A percentile compares a stretch with the other conserved stretches of the same genome.
phyloP scores from a whole-genome alignment of 352 stramenopile species.

The Phytophthora gonapodyides region DNA sequence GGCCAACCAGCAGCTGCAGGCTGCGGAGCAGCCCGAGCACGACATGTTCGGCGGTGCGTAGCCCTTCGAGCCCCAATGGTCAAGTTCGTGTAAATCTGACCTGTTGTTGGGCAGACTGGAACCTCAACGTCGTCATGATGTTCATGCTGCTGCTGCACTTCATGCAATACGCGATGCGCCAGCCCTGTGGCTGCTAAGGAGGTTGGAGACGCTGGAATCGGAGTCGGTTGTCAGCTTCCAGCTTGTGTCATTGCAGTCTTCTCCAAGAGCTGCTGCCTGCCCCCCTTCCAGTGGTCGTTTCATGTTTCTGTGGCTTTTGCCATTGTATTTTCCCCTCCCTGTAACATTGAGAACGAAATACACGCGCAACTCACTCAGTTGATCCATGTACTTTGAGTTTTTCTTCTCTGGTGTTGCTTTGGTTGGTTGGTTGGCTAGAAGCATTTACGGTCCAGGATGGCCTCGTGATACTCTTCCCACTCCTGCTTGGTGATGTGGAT shows the following conservation, averaged over 20 bases:
- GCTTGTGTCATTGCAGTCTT: not conserved
- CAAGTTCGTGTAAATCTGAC: slow-evolving; percentile 4
- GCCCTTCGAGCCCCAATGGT: not conserved
- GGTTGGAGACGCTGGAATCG: slow-evolving; percentile 5
- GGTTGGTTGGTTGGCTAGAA: slow-evolving; percentile 44
- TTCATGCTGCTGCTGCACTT: slow-evolving; percentile 88
- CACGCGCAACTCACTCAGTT: slow-evolving; percentile 11
- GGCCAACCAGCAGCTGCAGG: slow-evolving; percentile 16
- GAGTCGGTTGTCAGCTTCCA: slow-evolving; percentile 1
- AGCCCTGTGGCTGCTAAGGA: slow-evolving; percentile 77
- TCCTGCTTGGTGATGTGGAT: slow-evolving; percentile 90
- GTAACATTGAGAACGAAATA: slow-evolving; percentile 30
- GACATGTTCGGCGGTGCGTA: slow-evolving; percentile 86
- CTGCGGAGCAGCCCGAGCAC: slow-evolving; percentile 48
- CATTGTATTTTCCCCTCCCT: slow-evolving; percentile 25
- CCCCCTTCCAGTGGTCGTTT: slow-evolving; percentile 27
- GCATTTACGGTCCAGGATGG: slow-evolving; percentile 85
- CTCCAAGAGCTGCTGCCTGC: not conserved
- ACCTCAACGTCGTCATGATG: slow-evolving; percentile 87
- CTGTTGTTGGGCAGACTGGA: slow-evolving; percentile 50
- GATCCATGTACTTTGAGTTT: too few species aligned
- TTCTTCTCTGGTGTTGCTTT: not conserved
- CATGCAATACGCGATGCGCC: slow-evolving; percentile 87
- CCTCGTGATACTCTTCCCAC: slow-evolving; percentile 90
- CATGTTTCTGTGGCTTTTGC: slow-evolving; percentile 33